Percentiles rank a stretch among this genome's conserved stretches.
These are phyloP conservation scores for Podospora pseudopauciseta DNA, from an alignment of 495 filamentous ascomycete genomes.

Conservation along the genomic window DNA sequence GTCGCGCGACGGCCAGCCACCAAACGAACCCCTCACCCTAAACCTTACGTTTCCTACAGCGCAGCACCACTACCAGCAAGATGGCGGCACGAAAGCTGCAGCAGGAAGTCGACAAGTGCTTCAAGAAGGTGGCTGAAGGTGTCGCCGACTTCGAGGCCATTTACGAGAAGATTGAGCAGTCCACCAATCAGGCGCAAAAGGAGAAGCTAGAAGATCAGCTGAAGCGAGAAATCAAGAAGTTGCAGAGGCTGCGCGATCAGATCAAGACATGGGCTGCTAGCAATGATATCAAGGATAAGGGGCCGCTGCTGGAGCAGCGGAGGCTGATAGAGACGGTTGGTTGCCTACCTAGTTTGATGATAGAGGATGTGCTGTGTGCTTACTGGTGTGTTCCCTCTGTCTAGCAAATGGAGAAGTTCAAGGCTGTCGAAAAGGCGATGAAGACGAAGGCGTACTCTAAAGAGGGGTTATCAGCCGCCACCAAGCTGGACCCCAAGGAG, in stretches of 20 bases:
- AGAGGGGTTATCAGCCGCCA: slow-evolving; percentile 84
- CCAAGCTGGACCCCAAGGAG: slow-evolving; percentile 91
- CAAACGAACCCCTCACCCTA: slow-evolving; percentile 2
- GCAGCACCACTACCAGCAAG: slow-evolving; percentile 27
- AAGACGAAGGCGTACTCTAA: slow-evolving; percentile 99
- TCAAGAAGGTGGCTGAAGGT: slow-evolving; percentile 93
- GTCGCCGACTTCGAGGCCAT: slow-evolving; percentile 89
- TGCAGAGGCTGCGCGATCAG: slow-evolving; percentile 93
- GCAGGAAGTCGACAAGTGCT: slow-evolving; percentile 96
- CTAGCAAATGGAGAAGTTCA: slow-evolving; percentile 99
- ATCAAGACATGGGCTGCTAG: slow-evolving; percentile 98
- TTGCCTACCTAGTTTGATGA: slow-evolving; percentile 1
- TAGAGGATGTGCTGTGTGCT: slow-evolving; percentile 4
- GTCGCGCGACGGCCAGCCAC: slow-evolving; percentile 7
- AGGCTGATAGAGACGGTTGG: slow-evolving; percentile 92
- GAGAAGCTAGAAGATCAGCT: slow-evolving; percentile 96
- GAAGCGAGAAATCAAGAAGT: slow-evolving; percentile 99
- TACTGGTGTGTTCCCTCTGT: slow-evolving; percentile 17
- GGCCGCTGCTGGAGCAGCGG: slow-evolving; percentile 84
- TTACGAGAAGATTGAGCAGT: slow-evolving; percentile 91
- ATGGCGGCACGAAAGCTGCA: slow-evolving; percentile 96
- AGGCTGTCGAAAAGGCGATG: slow-evolving; percentile 99
- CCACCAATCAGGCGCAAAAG: slow-evolving; percentile 88
- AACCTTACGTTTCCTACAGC: background rate
- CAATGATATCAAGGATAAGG: slow-evolving; percentile 99